Percentiles rank a stretch among this genome's conserved stretches.
phyloP scores from a whole-genome alignment of 805 yeast species.

The Pichia phayaonensis region DNA sequence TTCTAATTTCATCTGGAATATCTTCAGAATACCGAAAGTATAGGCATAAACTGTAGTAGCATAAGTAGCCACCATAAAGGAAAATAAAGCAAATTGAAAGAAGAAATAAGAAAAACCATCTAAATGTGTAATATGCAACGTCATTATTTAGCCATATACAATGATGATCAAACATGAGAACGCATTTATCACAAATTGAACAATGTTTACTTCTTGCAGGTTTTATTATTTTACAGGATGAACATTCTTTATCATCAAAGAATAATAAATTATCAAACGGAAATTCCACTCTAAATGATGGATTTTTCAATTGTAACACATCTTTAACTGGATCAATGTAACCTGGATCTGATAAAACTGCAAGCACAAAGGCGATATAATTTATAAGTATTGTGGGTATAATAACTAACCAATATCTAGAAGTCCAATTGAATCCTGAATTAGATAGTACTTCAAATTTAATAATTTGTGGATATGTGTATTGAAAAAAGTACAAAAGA shows the following conservation, averaged over 20 bases:
- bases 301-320: conserved; percentile 5
- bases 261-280: conserved; percentile 37
- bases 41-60: conserved; percentile 22
- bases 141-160: conserved; percentile 50
- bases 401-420: conserved; percentile 21
- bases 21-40: not conserved
- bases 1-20: not conserved
- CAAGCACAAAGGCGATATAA: conserved; percentile 30
- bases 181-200: conserved; percentile 56
- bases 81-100: conserved; percentile 28
- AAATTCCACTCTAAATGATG: conserved; percentile 17
- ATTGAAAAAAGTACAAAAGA: conserved; percentile 18
- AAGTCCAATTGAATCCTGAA: conserved; percentile 5
- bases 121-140: conserved; percentile 44
- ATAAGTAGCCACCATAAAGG: conserved; percentile 35
- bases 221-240: conserved; percentile 57
- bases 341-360: conserved; percentile 41
- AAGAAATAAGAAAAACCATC: conserved; percentile 40
- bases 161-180: conserved; percentile 58
- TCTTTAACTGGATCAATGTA: conserved; percentile 5
- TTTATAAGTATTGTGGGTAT: conserved; percentile 27
- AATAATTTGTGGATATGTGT: conserved; percentile 17
- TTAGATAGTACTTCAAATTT: conserved; percentile 1
- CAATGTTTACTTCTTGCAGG: conserved; percentile 78
- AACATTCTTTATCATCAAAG: conserved; percentile 29